Conservation (phyloP, 768 basidiomycete species). For the Kondoa malvinella region DNA sequence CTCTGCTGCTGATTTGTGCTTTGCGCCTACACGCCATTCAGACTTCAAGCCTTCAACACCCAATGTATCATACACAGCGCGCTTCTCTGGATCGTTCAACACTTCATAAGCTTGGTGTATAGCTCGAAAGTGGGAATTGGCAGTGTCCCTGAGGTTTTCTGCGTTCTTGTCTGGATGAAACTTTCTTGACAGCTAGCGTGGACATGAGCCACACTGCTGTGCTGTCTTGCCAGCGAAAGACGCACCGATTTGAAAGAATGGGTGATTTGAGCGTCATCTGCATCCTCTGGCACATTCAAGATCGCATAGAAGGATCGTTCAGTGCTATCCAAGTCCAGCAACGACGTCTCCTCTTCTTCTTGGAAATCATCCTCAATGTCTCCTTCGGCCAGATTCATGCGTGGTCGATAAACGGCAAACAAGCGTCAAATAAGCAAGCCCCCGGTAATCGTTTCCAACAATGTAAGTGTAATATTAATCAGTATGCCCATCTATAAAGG, state of each 20-base stretch:
- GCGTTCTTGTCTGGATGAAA: constrained; percentile 70
- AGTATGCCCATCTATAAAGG: no score
- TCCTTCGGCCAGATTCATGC: no score
- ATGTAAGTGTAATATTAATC: no score
- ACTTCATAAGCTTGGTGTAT: constrained; percentile 75
- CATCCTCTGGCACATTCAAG: constrained; percentile 50
- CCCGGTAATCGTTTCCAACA: no score
- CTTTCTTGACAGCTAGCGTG: constrained; percentile 7
- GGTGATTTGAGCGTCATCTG: constrained; percentile 52
- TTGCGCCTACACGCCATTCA: constrained; percentile 32
- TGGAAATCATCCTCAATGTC: background rate
- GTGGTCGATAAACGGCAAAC: no score
- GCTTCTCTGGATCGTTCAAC: constrained; percentile 41
- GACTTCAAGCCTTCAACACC: constrained; percentile 39
- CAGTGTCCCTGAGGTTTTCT: constrained; percentile 42
- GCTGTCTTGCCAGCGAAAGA: no score
- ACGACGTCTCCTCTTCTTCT: background rate
- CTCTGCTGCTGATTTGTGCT: constrained; percentile 31
- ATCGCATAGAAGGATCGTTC: constrained; percentile 28
- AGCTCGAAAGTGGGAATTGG: constrained; percentile 52
- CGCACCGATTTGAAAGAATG: constrained; percentile 45
- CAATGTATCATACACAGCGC: constrained; percentile 58
- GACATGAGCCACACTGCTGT: no score
- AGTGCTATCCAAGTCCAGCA: background rate
- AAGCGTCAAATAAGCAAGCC: no score